Percentiles rank a stretch among this genome's conserved stretches.
These are phyloP conservation scores for Leccinum angustisporum DNA, from an alignment of 1,284 basidiomycete species.

Conservation along the genomic window DNA sequence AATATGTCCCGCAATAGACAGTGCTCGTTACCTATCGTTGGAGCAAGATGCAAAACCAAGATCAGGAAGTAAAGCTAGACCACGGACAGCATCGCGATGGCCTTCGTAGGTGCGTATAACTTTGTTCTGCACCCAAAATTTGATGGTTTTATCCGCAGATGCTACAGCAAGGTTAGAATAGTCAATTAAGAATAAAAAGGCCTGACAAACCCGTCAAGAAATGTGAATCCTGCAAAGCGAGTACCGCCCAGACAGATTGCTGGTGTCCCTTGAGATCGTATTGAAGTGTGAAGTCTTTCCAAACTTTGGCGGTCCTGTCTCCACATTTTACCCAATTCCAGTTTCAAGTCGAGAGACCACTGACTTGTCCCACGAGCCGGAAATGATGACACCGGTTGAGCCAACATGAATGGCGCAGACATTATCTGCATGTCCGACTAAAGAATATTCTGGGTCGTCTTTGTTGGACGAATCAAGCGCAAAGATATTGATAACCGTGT, in stretches of 20 bases:
- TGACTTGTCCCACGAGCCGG: constrained; percentile 97
- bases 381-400: constrained; percentile 73
- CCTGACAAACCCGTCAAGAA: constrained; percentile 73
- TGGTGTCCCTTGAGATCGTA: constrained; percentile 85
- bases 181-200: background rate
- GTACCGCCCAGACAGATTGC: constrained; percentile 94
- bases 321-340: background rate
- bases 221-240: constrained; percentile 77
- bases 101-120: constrained; percentile 75
- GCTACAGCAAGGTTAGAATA: constrained; percentile 47
- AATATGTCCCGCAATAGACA: constrained; percentile 4
- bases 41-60: constrained; percentile 93
- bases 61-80: constrained; percentile 75
- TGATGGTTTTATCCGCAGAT: constrained; percentile 95
- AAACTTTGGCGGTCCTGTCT: constrained; percentile 87
- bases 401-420: constrained; percentile 84
- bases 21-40: constrained; percentile 75
- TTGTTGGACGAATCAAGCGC: constrained; percentile 51
- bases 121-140: constrained; percentile 82
- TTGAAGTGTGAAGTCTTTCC: constrained; percentile 78
- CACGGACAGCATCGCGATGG: constrained; percentile 90
- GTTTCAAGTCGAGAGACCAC: constrained; percentile 28
- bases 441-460: constrained; percentile 74
- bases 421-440: constrained; percentile 89
- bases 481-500: constrained; percentile 82